Evolutionary conservation across 2,329 filamentous ascomycete species (phyloP).

Genomic region (Hysterium pulicare): DNA sequence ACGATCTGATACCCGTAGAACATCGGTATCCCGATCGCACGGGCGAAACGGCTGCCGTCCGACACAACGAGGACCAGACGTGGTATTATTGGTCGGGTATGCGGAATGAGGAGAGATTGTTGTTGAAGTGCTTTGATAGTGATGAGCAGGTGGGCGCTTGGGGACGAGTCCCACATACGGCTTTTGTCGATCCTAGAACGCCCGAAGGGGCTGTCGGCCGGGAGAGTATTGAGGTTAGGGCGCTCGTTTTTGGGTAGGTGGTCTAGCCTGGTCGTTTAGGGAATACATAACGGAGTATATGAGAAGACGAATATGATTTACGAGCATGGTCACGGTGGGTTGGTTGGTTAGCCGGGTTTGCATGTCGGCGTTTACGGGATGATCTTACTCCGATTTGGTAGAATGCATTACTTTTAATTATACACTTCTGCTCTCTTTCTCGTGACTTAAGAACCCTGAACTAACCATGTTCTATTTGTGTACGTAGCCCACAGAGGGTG

Average conservation of each 20-base stretch:
- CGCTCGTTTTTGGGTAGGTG: slow-evolving; percentile 69
- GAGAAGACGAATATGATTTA: too few species aligned
- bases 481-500: too few species aligned
- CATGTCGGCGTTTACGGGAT: too few species aligned
- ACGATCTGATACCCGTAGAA: slow-evolving; percentile 68
- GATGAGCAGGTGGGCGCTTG: slow-evolving; percentile 43
- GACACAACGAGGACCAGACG: slow-evolving; percentile 58
- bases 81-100: slow-evolving; percentile 84
- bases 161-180: slow-evolving; percentile 49
- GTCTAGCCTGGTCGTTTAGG: too few species aligned
- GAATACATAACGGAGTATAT: too few species aligned
- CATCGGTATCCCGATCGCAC: slow-evolving; percentile 68
- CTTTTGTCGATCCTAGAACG: slow-evolving; percentile 71
- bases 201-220: slow-evolving; percentile 65
- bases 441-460: too few species aligned
- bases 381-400: too few species aligned
- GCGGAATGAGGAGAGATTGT: slow-evolving; percentile 66
- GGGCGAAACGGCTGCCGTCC: slow-evolving; percentile 72
- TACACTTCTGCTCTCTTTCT: too few species aligned
- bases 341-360: too few species aligned
- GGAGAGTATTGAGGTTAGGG: slow-evolving; percentile 87
- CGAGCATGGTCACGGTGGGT: too few species aligned
- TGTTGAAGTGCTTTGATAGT: slow-evolving; percentile 77
- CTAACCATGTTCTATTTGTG: too few species aligned
- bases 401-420: too few species aligned